phyloP scores from a whole-genome alignment of 2,329 filamentous ascomycete species.

The Pseudofabraea citricarpa region DNA sequence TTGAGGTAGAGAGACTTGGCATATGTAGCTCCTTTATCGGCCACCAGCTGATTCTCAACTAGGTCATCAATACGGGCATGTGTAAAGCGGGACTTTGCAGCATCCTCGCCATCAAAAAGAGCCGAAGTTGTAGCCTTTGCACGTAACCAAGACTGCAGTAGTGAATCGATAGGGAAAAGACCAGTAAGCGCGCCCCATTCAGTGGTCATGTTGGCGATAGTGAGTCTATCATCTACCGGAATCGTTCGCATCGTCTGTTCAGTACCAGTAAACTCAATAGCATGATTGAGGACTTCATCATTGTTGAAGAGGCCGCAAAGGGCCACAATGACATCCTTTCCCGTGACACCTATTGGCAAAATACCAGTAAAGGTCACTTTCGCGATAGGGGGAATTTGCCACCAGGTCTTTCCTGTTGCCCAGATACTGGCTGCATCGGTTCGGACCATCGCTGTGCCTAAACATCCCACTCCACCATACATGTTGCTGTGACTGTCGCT shows the following conservation, averaged over 20 bases:
- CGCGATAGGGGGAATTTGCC: slow-evolving; percentile 79
- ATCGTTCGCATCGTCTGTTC: slow-evolving; percentile 72
- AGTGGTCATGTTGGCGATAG: slow-evolving; percentile 76
- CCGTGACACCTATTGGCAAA: slow-evolving; percentile 75
- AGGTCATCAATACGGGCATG: slow-evolving; percentile 72
- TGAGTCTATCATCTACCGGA: slow-evolving; percentile 66
- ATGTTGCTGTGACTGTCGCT: slow-evolving; percentile 75
- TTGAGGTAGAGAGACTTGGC: slow-evolving; percentile 80
- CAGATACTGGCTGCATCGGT: slow-evolving; percentile 85
- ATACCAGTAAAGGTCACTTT: slow-evolving; percentile 73
- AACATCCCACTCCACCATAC: slow-evolving; percentile 74
- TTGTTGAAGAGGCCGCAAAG: slow-evolving; percentile 82
- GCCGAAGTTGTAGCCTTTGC: slow-evolving; percentile 70
- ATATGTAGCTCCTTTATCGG: slow-evolving; percentile 75
- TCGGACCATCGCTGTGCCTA: slow-evolving; percentile 78
- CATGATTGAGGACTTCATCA: slow-evolving; percentile 86
- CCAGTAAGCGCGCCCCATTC: slow-evolving; percentile 73
- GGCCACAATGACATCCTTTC: slow-evolving; percentile 91
- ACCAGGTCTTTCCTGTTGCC: slow-evolving; percentile 82
- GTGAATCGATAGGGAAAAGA: slow-evolving; percentile 74
- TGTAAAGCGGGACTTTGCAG: slow-evolving; percentile 56
- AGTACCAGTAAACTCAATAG: slow-evolving; percentile 80
- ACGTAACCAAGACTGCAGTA: slow-evolving; percentile 69
- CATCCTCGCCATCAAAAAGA: slow-evolving; percentile 45
- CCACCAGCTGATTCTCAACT: slow-evolving; percentile 57